These are phyloP conservation scores for Yarrowia sp. DNA, from an alignment of 805 yeast genomes.

Conservation along the genomic window DNA sequence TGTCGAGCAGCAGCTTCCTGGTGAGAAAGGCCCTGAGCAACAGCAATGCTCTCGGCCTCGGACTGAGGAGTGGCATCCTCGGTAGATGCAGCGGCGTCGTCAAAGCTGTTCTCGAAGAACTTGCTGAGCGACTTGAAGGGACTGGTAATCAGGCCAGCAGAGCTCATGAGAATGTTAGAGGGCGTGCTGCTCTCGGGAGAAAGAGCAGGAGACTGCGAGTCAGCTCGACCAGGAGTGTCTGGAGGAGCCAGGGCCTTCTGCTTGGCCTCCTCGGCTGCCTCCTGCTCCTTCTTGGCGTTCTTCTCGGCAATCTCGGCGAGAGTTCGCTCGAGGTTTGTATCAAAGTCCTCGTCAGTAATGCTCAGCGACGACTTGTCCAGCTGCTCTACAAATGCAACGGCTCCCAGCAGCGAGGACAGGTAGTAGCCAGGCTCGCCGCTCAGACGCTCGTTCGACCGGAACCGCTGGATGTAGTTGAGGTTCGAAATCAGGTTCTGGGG, in stretches of 20 bases:
- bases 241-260: slow-evolving; percentile 10
- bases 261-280: slow-evolving; percentile 32
- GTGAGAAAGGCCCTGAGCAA: slow-evolving; percentile 30
- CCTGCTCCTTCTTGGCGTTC: slow-evolving; percentile 18
- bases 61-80: neutral
- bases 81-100: slow-evolving; percentile 32
- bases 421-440: slow-evolving; percentile 91
- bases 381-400: slow-evolving; percentile 71
- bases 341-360: slow-evolving; percentile 57
- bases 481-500: slow-evolving; percentile 70
- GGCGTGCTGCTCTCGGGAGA: slow-evolving; percentile 31
- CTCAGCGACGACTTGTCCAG: slow-evolving; percentile 59
- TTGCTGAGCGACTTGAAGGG: slow-evolving; percentile 45
- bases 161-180: slow-evolving; percentile 38
- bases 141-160: slow-evolving; percentile 53
- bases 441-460: slow-evolving; percentile 69
- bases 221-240: slow-evolving; percentile 16
- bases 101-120: slow-evolving; percentile 38
- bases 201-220: slow-evolving; percentile 20
- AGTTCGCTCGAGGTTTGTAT: slow-evolving; percentile 44
- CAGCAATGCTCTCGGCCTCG: slow-evolving; percentile 25
- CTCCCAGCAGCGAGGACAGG: slow-evolving; percentile 85
- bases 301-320: slow-evolving; percentile 46
- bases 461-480: slow-evolving; percentile 79
- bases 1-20: slow-evolving; percentile 40